Evolutionary conservation across 2,329 filamentous ascomycete genomes (phyloP).

Genomic region (Bipolaris gigantea): DNA sequence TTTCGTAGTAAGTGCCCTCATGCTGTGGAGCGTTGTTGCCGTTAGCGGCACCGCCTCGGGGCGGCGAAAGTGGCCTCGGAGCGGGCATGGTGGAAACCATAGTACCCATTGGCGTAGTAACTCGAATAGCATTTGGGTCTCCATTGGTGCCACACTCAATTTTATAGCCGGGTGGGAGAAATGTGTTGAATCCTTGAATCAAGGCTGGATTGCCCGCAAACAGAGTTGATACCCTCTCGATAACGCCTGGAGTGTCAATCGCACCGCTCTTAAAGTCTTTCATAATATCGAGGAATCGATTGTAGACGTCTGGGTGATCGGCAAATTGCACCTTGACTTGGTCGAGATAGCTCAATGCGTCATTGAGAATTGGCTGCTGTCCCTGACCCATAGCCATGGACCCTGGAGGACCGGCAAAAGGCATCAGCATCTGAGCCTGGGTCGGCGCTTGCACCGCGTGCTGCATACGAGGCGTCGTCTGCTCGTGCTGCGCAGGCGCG

Average conservation of each 20-base stretch:
- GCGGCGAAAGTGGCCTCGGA: constrained; percentile 50
- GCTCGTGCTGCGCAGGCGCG: constrained; percentile 62
- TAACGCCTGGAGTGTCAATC: constrained; percentile 97
- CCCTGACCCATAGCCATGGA: constrained; percentile 69
- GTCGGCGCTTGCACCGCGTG: constrained; percentile 59
- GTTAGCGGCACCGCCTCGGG: constrained; percentile 55
- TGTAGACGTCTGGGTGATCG: constrained; percentile 96
- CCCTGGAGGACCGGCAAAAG: constrained; percentile 49
- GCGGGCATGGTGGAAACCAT: constrained; percentile 83
- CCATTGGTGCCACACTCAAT: constrained; percentile 95
- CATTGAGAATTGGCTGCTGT: constrained; percentile 82
- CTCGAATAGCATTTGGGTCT: constrained; percentile 92
- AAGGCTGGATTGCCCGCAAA: constrained; percentile 94
- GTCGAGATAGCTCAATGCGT: constrained; percentile 92
- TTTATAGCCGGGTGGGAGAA: constrained; percentile 89
- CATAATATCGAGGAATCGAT: constrained; percentile 97
- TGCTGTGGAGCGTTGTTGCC: constrained; percentile 56
- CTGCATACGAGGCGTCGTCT: constrained; percentile 62
- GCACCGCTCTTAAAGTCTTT: constrained; percentile 99
- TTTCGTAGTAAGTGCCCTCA: constrained; percentile 43
- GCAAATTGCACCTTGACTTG: constrained; percentile 98
- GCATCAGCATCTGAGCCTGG: constrained; percentile 57
- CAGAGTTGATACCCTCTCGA: constrained; percentile 91
- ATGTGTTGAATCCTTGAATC: constrained; percentile 98
- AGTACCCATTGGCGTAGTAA: constrained; percentile 97